Percentiles rank a stretch among this genome's conserved stretches.
Conservation (phyloP, 176 grass and related monocot genomes). For the Hordeum marinum region DNA sequence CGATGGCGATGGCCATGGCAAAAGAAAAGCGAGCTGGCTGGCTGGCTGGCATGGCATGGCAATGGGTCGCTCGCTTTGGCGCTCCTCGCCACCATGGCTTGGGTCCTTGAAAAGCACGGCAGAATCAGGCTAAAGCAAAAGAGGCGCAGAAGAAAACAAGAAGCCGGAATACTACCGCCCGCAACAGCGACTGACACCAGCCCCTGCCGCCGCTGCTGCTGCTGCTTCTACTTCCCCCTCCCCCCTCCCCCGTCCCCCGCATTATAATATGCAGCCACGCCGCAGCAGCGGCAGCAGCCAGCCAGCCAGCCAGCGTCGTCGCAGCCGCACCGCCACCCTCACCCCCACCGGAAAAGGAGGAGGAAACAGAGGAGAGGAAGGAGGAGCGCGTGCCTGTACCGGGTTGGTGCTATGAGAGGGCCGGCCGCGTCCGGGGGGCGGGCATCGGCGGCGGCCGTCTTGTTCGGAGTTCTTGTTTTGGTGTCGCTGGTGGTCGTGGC, state of each 20-base stretch:
- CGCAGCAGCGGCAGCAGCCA: conserved; percentile 8
- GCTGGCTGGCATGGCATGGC: conserved; percentile 15
- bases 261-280: conserved; percentile 55
- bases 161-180: conserved; percentile 37
- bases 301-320: conserved; percentile 1
- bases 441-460: conserved; percentile 34
- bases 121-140: conserved; percentile 62
- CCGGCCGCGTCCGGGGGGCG: conserved; percentile 20
- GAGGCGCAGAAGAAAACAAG: conserved; percentile 61
- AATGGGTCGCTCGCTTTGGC: conserved; percentile 34
- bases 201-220: conserved; percentile 30
- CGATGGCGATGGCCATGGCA: neutral
- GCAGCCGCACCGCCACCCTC: conserved; percentile 26
- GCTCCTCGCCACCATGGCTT: conserved; percentile 24
- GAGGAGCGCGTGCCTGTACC: neutral
- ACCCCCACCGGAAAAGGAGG: neutral
- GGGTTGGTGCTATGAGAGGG: conserved; percentile 28
- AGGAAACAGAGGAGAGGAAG: neutral
- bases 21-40: conserved; percentile 19
- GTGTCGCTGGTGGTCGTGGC: conserved; percentile 29
- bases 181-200: conserved; percentile 57
- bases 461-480: conserved; percentile 44
- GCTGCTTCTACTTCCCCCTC: conserved; percentile 3
- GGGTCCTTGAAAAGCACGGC: conserved; percentile 58
- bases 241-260: conserved; percentile 14